Percentiles rank a stretch among this genome's conserved stretches.
Evolutionary conservation across 2,329 filamentous ascomycete species (phyloP).

Genomic region (Arthrinium phaeospermum): DNA sequence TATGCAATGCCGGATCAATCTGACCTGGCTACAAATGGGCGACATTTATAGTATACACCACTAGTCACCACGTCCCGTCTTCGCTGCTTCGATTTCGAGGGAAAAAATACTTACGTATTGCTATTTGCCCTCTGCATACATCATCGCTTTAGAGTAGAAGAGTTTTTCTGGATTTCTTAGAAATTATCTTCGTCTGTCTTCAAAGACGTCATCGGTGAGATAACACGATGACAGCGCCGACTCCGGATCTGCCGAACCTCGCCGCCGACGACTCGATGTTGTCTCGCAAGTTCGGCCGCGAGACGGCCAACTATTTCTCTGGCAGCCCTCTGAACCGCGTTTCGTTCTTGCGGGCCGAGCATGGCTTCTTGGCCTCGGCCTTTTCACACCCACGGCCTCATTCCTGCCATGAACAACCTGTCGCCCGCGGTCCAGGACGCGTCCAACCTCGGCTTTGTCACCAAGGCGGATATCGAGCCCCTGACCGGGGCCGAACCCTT

Average conservation of each 20-base stretch:
- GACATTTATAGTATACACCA: neutral
- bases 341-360: slow-evolving; percentile 76
- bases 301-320: slow-evolving; percentile 84
- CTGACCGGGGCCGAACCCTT: slow-evolving; percentile 78
- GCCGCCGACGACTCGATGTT: slow-evolving; percentile 68
- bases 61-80: neutral
- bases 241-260: slow-evolving; percentile 52
- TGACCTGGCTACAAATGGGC: neutral
- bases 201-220: slow-evolving; percentile 4
- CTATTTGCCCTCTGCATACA: neutral
- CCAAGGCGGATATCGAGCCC: slow-evolving; percentile 69
- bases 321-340: slow-evolving; percentile 79
- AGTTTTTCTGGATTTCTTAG: neutral
- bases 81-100: neutral
- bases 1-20: neutral
- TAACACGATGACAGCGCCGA: slow-evolving; percentile 37
- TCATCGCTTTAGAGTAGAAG: neutral
- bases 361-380: slow-evolving; percentile 71
- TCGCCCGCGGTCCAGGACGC: slow-evolving; percentile 71
- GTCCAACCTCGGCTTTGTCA: slow-evolving; percentile 69
- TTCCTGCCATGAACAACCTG: slow-evolving; percentile 81
- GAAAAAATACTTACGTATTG: too few relatives aligned
- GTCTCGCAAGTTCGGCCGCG: slow-evolving; percentile 77
- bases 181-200: neutral
- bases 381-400: slow-evolving; percentile 66